Base-by-base conservation (phyloP, 768 basidiomycete species). In the Mycena floridula region DNA sequence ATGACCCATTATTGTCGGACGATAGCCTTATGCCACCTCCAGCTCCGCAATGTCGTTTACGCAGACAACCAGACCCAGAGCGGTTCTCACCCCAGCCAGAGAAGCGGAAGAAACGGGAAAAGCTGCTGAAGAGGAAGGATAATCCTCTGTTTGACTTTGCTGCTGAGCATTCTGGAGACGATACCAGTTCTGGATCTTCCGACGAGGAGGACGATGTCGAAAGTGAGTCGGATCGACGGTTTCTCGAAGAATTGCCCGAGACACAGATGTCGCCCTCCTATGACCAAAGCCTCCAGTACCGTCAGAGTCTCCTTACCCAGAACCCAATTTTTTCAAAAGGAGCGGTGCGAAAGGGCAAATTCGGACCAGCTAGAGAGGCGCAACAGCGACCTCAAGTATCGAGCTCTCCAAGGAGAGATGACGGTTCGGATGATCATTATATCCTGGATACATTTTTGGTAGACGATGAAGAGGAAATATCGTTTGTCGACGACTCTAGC, bases 101-200 rank as follows among this genome's bases (percentile, higher is more conserved):
- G 32, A 50, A 56, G 42, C 36, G 27, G 26, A 47, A 46, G 35
- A 12, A 25, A 25, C 49, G 52, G 25, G 18, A 40, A 11, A 56
- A 56, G 7, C 47, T 59, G 3, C 53, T 63, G 16, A 26, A 54
- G 36, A 28, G 56, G 57, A 50, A 53, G 42, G 42, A 47, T 27
- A 59, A 74, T 59, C 54, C 56, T 1, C 68, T 81, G 56, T 69
- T 88, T 42, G 87, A 88, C 52, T 68, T 77, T 25, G 83, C 82
- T 56, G 89, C 89, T 3, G 61, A 61, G 15, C 89, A 90, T 54
- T 92, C 90, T 7, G 89, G 88, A 16, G 87, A 88, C 45, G 89
- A 91, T 54, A 69, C 70, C 44, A 83, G 82, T 53, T 74, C 69
- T 44, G 86, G 85, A 25, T 68, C 66, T 1, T 82, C 81, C 1